These are phyloP conservation scores for Amaranthus cruentus DNA, from an alignment of 148 eudicot species.

Conservation along the genomic window DNA sequence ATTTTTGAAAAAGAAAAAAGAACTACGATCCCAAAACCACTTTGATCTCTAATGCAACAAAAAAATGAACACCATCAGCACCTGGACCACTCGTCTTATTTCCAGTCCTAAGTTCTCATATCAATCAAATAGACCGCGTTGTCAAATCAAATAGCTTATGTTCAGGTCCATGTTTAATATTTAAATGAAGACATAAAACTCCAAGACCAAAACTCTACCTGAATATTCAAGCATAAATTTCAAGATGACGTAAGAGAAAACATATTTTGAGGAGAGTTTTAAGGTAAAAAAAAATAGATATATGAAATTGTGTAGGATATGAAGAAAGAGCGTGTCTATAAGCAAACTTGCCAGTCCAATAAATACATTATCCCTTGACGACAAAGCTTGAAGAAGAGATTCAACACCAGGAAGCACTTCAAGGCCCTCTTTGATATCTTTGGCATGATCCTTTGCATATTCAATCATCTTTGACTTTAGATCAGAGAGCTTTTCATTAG, in stretches of 20 bases:
- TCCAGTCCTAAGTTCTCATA: too few species aligned
- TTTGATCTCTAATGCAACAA: not conserved
- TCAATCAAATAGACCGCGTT: too few species aligned
- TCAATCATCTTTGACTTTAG: constrained; percentile 23
- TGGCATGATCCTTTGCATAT: constrained; percentile 16
- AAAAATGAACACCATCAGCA: not conserved
- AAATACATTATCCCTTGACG: constrained; percentile 12
- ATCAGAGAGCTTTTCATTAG: constrained; percentile 15
- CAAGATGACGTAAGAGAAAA: not conserved
- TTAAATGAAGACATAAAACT: not conserved
- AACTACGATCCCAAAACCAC: not conserved
- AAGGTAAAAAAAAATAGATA: too few species aligned
- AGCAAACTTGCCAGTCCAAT: constrained; percentile 10
- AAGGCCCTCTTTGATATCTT: constrained; percentile 19
- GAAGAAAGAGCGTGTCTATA: not conserved
- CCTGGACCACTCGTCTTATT: too few species aligned
- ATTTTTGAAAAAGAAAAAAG: not conserved
- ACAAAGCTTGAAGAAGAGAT: constrained; percentile 25
- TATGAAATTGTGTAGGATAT: not conserved
- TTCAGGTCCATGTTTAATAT: not conserved
- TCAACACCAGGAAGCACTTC: constrained; percentile 27
- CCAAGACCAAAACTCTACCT: not conserved
- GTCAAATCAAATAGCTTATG: too few species aligned
- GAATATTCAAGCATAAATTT: not conserved
- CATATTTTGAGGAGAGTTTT: not conserved